These are phyloP conservation scores for Dictyostelium citrinum DNA, from an alignment of 78 protist species.

Conservation along the genomic window DNA sequence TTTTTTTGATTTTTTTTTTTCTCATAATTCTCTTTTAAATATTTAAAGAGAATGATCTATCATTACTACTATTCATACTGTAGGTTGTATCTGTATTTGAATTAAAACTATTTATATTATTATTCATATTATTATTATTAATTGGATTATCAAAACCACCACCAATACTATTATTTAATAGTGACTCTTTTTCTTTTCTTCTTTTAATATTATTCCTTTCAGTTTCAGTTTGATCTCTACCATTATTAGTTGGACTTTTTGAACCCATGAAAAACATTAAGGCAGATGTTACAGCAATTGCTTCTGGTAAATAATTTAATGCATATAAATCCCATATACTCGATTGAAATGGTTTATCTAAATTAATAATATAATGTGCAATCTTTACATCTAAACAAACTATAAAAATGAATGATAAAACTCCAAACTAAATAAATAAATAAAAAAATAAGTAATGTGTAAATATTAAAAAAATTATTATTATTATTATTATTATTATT, in stretches of 20 bases:
- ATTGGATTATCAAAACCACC: background rate
- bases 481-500: background rate
- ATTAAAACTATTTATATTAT: background rate
- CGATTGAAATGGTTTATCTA: constrained; percentile 8
- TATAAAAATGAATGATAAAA: constrained; percentile 44
- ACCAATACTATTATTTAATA: background rate
- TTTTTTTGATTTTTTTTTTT: too few relatives aligned
- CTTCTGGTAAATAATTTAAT: constrained; percentile 67
- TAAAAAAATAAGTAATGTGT: background rate
- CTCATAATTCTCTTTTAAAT: background rate
- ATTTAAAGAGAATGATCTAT: background rate
- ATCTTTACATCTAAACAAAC: constrained; percentile 64
- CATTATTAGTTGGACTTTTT: background rate
- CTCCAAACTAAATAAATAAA: background rate
- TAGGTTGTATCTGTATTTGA: background rate
- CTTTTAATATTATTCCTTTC: constrained; percentile 46
- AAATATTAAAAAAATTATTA: too few relatives aligned
- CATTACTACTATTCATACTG: background rate
- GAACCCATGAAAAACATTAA: constrained; percentile 30
- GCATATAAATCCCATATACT: constrained; percentile 65
- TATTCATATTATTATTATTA: background rate
- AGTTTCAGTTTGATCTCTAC: background rate
- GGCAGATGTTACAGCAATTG: constrained; percentile 59
- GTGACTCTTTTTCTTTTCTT: constrained; percentile 39
- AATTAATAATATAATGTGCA: constrained; percentile 43